Percentiles rank a stretch among this genome's conserved stretches.
phyloP scores from a whole-genome alignment of 2,329 filamentous ascomycete species.

The Alternaria arborescens region DNA sequence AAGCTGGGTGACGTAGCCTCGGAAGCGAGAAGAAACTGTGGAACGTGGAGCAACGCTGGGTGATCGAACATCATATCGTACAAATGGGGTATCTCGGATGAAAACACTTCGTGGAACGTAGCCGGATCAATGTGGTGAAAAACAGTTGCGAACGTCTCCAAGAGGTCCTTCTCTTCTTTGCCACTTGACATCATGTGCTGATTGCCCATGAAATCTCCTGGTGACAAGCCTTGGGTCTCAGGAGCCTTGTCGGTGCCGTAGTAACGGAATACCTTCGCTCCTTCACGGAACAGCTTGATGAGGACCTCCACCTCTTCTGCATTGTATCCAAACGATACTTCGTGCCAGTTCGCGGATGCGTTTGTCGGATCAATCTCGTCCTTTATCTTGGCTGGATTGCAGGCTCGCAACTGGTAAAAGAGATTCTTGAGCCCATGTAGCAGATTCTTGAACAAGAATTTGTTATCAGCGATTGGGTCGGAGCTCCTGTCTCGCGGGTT shows the following conservation, averaged over 20 bases:
- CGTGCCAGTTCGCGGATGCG: constrained; percentile 89
- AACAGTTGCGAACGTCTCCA: constrained; percentile 97
- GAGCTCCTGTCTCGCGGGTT: constrained; percentile 88
- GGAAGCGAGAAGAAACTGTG: constrained; percentile 98
- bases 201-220: constrained; percentile 91
- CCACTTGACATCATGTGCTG: constrained; percentile 93
- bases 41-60: constrained; percentile 89
- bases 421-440: constrained; percentile 96
- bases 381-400: constrained; percentile 71
- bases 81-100: constrained; percentile 93
- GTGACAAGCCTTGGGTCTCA: constrained; percentile 78
- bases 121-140: constrained; percentile 99
- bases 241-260: constrained; percentile 87
- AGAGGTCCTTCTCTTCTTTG: constrained; percentile 95
- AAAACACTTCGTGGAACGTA: constrained; percentile 98
- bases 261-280: constrained; percentile 94
- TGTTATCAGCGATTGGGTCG: constrained; percentile 94
- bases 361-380: constrained; percentile 75
- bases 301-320: constrained; percentile 97
- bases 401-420: constrained; percentile 92
- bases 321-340: constrained; percentile 95
- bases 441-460: constrained; percentile 95
- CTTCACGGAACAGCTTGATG: constrained; percentile 96
- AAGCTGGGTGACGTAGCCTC: constrained; percentile 98
- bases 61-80: constrained; percentile 99